Evolutionary conservation across 108 stramenopile genomes (phyloP).

Genomic region (Asterionellopsis glacialis): DNA sequence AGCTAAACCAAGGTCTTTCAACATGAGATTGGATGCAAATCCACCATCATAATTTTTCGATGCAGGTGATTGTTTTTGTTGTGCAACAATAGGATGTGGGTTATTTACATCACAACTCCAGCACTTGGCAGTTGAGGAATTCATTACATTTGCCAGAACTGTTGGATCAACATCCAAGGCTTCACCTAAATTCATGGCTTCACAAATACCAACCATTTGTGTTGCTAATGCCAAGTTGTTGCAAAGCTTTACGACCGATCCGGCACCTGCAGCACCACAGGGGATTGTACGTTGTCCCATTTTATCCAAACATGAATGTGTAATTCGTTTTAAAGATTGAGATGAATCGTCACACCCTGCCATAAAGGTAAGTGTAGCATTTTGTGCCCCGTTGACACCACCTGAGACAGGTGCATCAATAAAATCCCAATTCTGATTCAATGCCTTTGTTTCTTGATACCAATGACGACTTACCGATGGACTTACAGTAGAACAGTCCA

Average conservation of each 20-base stretch:
- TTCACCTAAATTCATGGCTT: slow-evolving; percentile 92
- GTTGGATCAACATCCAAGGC: slow-evolving; percentile 84
- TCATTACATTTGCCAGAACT: slow-evolving; percentile 83
- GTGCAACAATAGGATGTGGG: slow-evolving; percentile 77
- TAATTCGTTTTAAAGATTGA: slow-evolving; percentile 27
- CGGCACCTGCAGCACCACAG: slow-evolving; percentile 82
- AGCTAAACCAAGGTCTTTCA: slow-evolving; percentile 85
- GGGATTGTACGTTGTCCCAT: slow-evolving; percentile 80
- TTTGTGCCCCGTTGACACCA: slow-evolving; percentile 79
- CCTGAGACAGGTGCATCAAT: slow-evolving; percentile 94
- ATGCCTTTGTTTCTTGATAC: slow-evolving; percentile 11
- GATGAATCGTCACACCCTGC: slow-evolving; percentile 58
- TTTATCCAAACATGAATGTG: slow-evolving; percentile 44
- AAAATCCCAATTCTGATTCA: slow-evolving; percentile 13
- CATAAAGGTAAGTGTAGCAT: slow-evolving; percentile 93
- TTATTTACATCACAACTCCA: slow-evolving; percentile 93
- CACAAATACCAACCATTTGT: slow-evolving; percentile 89
- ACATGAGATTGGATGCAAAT: slow-evolving; percentile 76
- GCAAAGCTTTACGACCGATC: slow-evolving; percentile 85
- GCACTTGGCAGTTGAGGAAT: slow-evolving; percentile 89
- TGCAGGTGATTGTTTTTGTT: slow-evolving; percentile 60
- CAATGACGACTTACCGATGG: slow-evolving; percentile 44
- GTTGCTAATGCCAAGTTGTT: slow-evolving; percentile 93
- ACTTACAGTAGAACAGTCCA: slow-evolving; percentile 82
- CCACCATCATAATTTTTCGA: slow-evolving; percentile 66